These are phyloP conservation scores for Aquilaria sinensis DNA, from an alignment of 345 rosid species.

Conservation along the genomic window DNA sequence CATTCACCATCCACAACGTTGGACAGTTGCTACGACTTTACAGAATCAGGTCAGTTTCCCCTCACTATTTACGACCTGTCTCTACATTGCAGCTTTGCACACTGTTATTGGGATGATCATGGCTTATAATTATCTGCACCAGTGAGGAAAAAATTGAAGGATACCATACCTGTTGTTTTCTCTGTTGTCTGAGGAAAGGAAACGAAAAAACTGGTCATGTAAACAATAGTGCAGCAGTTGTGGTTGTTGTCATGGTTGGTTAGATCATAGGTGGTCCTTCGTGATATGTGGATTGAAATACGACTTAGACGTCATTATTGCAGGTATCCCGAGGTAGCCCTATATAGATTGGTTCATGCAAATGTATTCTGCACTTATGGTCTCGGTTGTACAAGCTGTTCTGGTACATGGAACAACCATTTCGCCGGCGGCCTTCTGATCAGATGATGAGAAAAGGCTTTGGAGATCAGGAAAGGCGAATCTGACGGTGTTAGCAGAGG, in stretches of 20 bases:
- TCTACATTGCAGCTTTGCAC: too few species aligned
- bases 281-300: too few species aligned
- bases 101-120: too few species aligned
- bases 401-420: constrained; percentile 4
- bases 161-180: too few species aligned
- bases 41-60: constrained; percentile 39
- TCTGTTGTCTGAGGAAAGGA: too few species aligned
- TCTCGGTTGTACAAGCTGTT: neutral
- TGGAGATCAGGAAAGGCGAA: neutral
- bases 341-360: constrained; percentile 15
- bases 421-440: constrained; percentile 4
- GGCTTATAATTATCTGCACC: too few species aligned
- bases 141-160: too few species aligned
- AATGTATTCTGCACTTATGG: neutral
- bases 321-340: constrained; percentile 41
- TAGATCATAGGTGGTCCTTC: too few species aligned
- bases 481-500: constrained; percentile 9
- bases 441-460: neutral
- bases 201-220: too few species aligned
- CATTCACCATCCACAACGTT: constrained; percentile 23
- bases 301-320: constrained; percentile 14
- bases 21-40: constrained; percentile 34
- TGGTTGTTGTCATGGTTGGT: too few species aligned
- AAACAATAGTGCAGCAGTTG: too few species aligned
- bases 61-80: neutral